phyloP scores from a whole-genome alignment of 1,284 basidiomycete species.

The Apiotrichum veenhuisii region DNA sequence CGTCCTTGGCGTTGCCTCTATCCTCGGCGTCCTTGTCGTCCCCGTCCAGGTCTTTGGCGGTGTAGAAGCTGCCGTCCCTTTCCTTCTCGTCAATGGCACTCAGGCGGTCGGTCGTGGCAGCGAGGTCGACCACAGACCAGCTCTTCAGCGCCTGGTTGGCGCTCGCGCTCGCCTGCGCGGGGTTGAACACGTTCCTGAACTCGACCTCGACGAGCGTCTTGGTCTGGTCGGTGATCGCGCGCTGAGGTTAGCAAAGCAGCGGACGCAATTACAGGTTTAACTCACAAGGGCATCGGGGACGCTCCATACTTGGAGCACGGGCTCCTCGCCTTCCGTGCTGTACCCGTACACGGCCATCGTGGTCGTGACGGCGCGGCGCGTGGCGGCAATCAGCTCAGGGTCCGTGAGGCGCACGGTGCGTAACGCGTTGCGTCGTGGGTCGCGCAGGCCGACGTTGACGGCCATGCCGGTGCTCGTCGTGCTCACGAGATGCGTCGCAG shows the following conservation, averaged over 20 bases:
- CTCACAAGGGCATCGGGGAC: constrained; percentile 37
- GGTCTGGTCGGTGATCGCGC: constrained; percentile 34
- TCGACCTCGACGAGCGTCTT: constrained; percentile 37
- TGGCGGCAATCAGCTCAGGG: constrained; percentile 9
- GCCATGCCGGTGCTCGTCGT: constrained; percentile 14
- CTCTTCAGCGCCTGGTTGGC: background rate
- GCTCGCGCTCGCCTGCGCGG: background rate
- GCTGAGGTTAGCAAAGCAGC: constrained; percentile 12
- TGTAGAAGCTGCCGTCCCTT: constrained; percentile 3
- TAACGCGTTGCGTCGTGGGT: constrained; percentile 6
- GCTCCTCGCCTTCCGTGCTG: constrained; percentile 20
- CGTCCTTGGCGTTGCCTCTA: background rate
- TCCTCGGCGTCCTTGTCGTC: constrained; percentile 3
- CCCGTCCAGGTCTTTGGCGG: background rate
- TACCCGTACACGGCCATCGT: constrained; percentile 32
- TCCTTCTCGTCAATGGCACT: background rate
- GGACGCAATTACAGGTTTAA: background rate
- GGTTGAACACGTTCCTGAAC: constrained; percentile 33
- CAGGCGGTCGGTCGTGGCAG: background rate
- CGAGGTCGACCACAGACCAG: background rate
- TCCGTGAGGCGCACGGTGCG: constrained; percentile 15
- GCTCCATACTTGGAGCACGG: constrained; percentile 30
- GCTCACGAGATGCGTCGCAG: constrained; percentile 25
- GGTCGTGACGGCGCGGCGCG: constrained; percentile 20
- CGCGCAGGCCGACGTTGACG: background rate